Evolutionary conservation across 202 grass and related monocot species (phyloP), one percentile per base, ranked within the genome.

Genomic region (Elaeis oleifera): DNA sequence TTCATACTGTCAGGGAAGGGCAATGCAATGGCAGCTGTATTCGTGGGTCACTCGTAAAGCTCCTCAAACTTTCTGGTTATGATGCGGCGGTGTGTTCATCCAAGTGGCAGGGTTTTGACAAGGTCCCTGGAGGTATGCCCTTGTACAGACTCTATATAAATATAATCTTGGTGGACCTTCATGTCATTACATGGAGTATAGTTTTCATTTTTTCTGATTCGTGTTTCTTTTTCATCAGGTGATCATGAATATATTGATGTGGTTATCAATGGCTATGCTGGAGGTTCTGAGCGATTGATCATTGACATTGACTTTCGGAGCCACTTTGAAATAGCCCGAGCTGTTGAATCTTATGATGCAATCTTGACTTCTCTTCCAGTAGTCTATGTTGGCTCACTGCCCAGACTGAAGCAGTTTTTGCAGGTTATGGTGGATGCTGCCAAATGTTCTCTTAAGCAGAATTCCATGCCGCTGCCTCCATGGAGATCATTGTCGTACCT

Each of bases 261-360:
- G 3, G 62, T 85, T 66, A 53, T 63, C 1, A 67, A 65, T 4
- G 67, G 17, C 5, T 63, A 51, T 54, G n/a, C 64, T 17, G 50
- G 18, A 0, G 59, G 24, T 7, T 61, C 57, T 21, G 81, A 91
- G 51, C 91, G 84, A 59, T 29, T 96, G 59, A 89, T 96, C 39
- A 58, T 96, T 36, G 92, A 96, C 25, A 91, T 91, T 4, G 92
- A 96, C 62, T 96, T 96, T 67, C 85, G 79, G 70, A 96, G 79
- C 71, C 92, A 96, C 76, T 96, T 96, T 74, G 91, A 96, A 74
- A 96, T 96, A 65, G 91, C 91, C 48, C 74, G 87, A 65, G 91
- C 87, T 4, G 87, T 90, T 67, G 76, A 88, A 26, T 90, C 87
- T 6, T 96, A 90, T 49, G 76, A 79, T 59, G 48, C 71, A 23